These are phyloP conservation scores for Mycena latifolia DNA, from an alignment of 768 basidiomycete species.

Conservation along the genomic window DNA sequence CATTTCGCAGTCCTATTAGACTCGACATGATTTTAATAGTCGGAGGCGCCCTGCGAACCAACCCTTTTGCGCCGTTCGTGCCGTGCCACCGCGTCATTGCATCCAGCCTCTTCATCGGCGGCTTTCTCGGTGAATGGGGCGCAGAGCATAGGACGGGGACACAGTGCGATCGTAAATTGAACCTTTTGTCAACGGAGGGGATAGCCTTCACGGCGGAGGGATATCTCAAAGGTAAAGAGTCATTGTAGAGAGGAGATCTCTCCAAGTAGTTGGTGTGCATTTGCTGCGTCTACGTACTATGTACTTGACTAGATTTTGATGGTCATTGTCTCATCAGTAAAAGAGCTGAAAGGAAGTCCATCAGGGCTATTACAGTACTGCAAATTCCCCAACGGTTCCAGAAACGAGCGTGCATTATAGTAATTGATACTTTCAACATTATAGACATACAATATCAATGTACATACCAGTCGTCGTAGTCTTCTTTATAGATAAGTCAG, in stretches of 20 bases:
- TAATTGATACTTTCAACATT: too few species aligned
- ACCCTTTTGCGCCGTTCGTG: conserved; percentile 76
- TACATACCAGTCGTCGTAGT: too few species aligned
- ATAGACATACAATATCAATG: too few species aligned
- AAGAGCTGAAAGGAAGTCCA: too few species aligned
- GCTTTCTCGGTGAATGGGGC: conserved; percentile 74
- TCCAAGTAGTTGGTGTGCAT: not conserved
- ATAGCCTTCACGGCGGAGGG: conserved; percentile 62
- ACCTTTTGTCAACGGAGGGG: conserved; percentile 65
- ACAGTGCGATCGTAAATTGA: conserved; percentile 60
- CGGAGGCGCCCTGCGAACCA: conserved; percentile 72
- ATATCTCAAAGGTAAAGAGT: conserved; percentile 44
- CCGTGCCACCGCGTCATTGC: conserved; percentile 82
- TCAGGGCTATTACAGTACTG: too few species aligned
- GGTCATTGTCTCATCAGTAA: too few species aligned
- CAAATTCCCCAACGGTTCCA: too few species aligned
- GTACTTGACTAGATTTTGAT: too few species aligned
- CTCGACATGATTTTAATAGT: conserved; percentile 48
- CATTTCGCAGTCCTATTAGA: not conserved
- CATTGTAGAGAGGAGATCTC: conserved; percentile 21
- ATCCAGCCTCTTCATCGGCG: conserved; percentile 69
- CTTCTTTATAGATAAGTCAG: too few species aligned
- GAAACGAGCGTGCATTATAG: too few species aligned
- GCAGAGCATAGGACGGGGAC: conserved; percentile 55
- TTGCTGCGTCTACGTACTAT: too few species aligned